Percentiles rank a stretch among this genome's conserved stretches.
phyloP scores from a whole-genome alignment of 2,329 filamentous ascomycete species.

The Amauroascus niger region DNA sequence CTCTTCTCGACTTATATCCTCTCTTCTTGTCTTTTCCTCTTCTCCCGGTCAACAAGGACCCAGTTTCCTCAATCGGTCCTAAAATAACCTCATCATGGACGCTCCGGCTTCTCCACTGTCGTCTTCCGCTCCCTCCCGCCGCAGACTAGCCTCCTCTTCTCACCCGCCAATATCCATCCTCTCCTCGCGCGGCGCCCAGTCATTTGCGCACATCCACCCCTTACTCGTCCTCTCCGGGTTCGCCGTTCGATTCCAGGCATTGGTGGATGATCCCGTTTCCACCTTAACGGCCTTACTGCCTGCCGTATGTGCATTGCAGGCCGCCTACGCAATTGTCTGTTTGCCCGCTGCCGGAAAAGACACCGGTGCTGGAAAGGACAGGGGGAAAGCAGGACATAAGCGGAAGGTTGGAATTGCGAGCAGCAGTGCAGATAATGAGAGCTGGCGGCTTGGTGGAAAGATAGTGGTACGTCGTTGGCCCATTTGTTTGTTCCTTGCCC shows the following conservation, averaged over 20 bases:
- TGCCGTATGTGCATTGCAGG: conserved; percentile 55
- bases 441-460: conserved; percentile 16
- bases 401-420: conserved; percentile 5
- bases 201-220: conserved; percentile 59
- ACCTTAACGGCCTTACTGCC: conserved; percentile 54
- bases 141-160: conserved; percentile 15
- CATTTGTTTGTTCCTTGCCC: background rate
- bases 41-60: no score
- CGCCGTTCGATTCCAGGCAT: conserved; percentile 51
- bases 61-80: no score
- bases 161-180: conserved; percentile 41
- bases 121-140: background rate
- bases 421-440: conserved; percentile 14
- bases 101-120: background rate
- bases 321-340: conserved; percentile 49
- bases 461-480: conserved; percentile 20
- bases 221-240: conserved; percentile 56
- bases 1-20: no score
- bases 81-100: conserved; percentile 2
- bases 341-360: conserved; percentile 36
- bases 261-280: conserved; percentile 61
- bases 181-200: conserved; percentile 39
- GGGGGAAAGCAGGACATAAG: conserved; percentile 6
- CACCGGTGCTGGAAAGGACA: conserved; percentile 9
- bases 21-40: no score